phyloP scores from a whole-genome alignment of 139 green algal species.

The Bryopsis sp. region DNA sequence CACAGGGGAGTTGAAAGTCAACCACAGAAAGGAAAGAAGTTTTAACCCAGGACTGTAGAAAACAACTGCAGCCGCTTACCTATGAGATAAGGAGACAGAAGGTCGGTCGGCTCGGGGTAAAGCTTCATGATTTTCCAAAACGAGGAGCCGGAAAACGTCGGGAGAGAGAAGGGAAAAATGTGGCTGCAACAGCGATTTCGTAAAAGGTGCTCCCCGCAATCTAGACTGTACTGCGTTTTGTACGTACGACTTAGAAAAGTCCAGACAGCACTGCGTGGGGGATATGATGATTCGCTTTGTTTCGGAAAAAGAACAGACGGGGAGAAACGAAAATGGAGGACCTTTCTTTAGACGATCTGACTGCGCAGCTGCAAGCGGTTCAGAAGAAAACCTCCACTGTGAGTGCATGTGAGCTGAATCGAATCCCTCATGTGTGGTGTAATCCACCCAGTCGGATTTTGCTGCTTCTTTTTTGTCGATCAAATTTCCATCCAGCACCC shows the following conservation, averaged over 20 bases:
- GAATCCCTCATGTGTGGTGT: constrained; percentile 1
- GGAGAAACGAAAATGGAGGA: constrained; percentile 26
- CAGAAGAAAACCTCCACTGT: constrained; percentile 57
- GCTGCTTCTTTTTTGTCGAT: background rate
- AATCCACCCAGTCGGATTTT: background rate
- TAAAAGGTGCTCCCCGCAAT: too few species aligned
- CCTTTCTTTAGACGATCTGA: constrained; percentile 53
- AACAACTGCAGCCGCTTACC: background rate
- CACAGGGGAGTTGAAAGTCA: too few species aligned
- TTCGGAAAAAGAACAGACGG: too few species aligned
- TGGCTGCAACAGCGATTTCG: too few species aligned
- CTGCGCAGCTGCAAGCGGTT: constrained; percentile 45
- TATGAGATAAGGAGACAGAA: background rate
- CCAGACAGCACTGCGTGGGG: too few species aligned
- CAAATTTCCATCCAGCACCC: too few species aligned
- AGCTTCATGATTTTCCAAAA: constrained; percentile 2
- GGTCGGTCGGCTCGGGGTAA: background rate
- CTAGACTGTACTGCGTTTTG: too few species aligned
- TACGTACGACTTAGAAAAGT: too few species aligned
- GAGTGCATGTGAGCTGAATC: background rate
- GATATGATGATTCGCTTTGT: too few species aligned
- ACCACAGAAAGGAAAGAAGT: background rate
- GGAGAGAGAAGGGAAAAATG: too few species aligned
- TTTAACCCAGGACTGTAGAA: background rate
- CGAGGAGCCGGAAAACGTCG: background rate